Percentiles rank a stretch among this genome's conserved stretches.
Evolutionary conservation across 192 early-diverging fungal species (phyloP).

Genomic region (Entomortierella chlamydospora): DNA sequence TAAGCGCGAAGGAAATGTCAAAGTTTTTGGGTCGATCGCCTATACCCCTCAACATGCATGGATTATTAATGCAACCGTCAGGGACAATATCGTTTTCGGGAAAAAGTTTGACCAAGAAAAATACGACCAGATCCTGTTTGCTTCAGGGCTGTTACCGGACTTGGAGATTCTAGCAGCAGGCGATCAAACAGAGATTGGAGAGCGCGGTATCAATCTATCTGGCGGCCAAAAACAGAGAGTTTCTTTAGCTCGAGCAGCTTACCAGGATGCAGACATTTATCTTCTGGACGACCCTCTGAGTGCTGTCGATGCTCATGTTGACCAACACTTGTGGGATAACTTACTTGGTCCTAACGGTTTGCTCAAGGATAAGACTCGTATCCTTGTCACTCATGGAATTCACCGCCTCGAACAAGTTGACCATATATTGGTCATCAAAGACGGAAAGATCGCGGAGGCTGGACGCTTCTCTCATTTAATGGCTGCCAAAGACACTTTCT

Average conservation of each 20-base stretch:
- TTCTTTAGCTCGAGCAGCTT: slow-evolving; percentile 80
- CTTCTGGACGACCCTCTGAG: slow-evolving; percentile 66
- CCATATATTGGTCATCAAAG: slow-evolving; percentile 73
- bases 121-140: slow-evolving; percentile 78
- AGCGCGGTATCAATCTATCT: slow-evolving; percentile 89
- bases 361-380: slow-evolving; percentile 78
- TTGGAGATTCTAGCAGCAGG: slow-evolving; percentile 85
- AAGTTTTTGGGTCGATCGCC: slow-evolving; percentile 72
- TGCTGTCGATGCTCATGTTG: slow-evolving; percentile 75
- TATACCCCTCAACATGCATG: slow-evolving; percentile 79
- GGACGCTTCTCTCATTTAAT: slow-evolving; percentile 78
- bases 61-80: slow-evolving; percentile 93
- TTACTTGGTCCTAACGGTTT: slow-evolving; percentile 88
- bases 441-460: slow-evolving; percentile 75
- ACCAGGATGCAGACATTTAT: slow-evolving; percentile 79
- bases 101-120: slow-evolving; percentile 73
- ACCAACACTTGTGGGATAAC: slow-evolving; percentile 86
- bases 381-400: slow-evolving; percentile 87
- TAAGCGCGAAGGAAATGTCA: slow-evolving; percentile 67
- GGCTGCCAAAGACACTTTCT: slow-evolving; percentile 64
- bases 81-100: slow-evolving; percentile 95
- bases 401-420: slow-evolving; percentile 77
- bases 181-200: slow-evolving; percentile 93
- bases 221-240: slow-evolving; percentile 92
- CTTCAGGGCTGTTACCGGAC: slow-evolving; percentile 87